Base-by-base conservation (phyloP, 305 asterid genomes). In the Fraxinus latifolia region DNA sequence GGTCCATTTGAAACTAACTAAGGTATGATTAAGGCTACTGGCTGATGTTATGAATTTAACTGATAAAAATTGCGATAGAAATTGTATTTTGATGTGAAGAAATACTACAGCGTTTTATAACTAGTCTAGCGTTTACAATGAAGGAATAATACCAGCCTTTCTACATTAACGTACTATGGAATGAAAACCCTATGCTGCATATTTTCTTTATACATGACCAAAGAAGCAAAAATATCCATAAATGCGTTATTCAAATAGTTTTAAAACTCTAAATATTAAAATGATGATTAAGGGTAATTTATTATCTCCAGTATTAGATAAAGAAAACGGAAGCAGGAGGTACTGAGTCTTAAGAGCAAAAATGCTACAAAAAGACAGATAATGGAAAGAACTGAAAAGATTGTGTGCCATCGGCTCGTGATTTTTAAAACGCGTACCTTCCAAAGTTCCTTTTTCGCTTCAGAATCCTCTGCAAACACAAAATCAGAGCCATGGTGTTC, bases 361-460 rank as follows among this genome's bases (percentile, higher is more conserved):
- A 36, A 60, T 12, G 70, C 14, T 12, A 62, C 70, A 23, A 36
- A 55, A 55, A n/a, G 36, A 27, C 37, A 79, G 37, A 70, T 23
- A 67, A 65, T 23, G 17, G 12, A 34, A 37, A 79, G 3, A 47
- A 60, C 29, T 19, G 65, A n/a, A 58, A 34, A 7, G 44, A 60
- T 62, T 36, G 34, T 31, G 76, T 19, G 34, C 9, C 15, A 33
- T 76, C 31, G 36, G 80, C 72, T 33, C 72, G 32, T 21, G 37
- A 31, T 33, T 73, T 55, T 73, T 83, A 44, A 58, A 77, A 37
- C 21, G 29, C 78, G 62, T 74, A 95, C 97, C 97, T 90, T 94
- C 99, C 99, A 96, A 60, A 96, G 97, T 86, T 96, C 99, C 83
- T 89, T 92, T 86, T 96, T 96, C 0, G 92, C 97, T 83, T 96